Base-by-base conservation (phyloP, 2,329 filamentous ascomycete species). In the Bipolaris victoriae region DNA sequence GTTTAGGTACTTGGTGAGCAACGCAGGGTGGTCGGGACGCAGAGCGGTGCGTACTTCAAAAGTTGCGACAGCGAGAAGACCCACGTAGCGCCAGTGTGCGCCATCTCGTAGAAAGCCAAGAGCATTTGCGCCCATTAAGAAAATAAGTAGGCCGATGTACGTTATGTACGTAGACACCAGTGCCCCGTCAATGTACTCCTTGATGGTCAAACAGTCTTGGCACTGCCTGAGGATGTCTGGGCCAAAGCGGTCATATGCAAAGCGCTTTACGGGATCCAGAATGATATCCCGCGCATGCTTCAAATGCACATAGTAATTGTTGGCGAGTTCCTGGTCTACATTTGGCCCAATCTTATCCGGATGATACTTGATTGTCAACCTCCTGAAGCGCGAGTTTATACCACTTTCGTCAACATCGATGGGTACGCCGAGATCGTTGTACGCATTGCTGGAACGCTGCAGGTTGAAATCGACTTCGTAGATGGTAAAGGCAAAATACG, bases 391-490 rank as follows among this genome's bases (percentile, higher is more conserved):
- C 20, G 89, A 89, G 78, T 96, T 95, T 73, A 99, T 85, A 11
- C 89, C 87, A 67, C 86, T 86, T 51, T 96, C 92, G 51, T 85
- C 83, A 10, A 90, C 89, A 55, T 84, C 76, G 36, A 88, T 82
- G 11, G 88, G 81, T 0, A 97, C 84, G 35, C 87, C 87, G 0
- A 99, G 85, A 62, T 89, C 84, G 45, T 85, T 81, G 79, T 97
- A 98, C 80, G 90, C 97, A 76, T 91, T 88, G 16, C 89, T 87
- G 1, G 83, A 80, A 43, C 83, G 80, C 61, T 86, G 89, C 26
- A 97, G 83, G 62, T 91, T 87, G 80, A 90, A 87, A 82, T 96
- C 91, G 69, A 92, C 90, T 79, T 98, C 94, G 80, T 93, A 95
- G 69, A 98, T 87, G 45, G 92, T 97, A 82, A 97, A 97, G 63